phyloP scores from a whole-genome alignment of 306 rosid genomes.

The Fragaria ananassa region DNA sequence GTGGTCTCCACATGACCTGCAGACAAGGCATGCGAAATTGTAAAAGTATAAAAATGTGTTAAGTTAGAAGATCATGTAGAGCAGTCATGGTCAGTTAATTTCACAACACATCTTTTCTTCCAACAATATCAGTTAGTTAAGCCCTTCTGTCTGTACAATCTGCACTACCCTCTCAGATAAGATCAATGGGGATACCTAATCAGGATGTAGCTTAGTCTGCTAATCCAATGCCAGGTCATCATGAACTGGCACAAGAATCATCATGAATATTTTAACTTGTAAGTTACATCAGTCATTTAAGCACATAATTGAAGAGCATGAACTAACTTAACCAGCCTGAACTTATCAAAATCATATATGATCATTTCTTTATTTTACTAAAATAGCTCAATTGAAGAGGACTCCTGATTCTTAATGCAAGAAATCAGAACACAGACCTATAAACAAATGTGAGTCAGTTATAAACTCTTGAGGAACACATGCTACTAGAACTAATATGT shows the following conservation, averaged over 20 bases:
- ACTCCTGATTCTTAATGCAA: neutral
- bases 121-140: slow-evolving; percentile 8
- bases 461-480: neutral
- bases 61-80: neutral
- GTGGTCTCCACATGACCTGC: slow-evolving; percentile 39
- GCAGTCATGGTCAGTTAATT: slow-evolving; percentile 3
- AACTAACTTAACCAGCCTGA: slow-evolving; percentile 5
- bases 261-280: neutral
- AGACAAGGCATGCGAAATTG: slow-evolving; percentile 35
- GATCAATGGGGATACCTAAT: neutral
- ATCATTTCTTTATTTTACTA: neutral
- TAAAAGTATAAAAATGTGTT: slow-evolving; percentile 8
- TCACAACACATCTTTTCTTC: slow-evolving; percentile 15
- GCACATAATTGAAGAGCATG: neutral
- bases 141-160: slow-evolving; percentile 3
- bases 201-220: slow-evolving; percentile 10
- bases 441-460: neutral
- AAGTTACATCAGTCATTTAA: neutral
- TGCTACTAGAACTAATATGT: neutral
- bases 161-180: slow-evolving; percentile 7
- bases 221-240: slow-evolving; percentile 1
- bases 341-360: neutral
- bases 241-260: neutral
- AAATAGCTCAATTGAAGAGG: neutral
- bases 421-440: neutral